Base-by-base conservation (phyloP, 2,329 filamentous ascomycete species). In the Cytospora piceicola region DNA sequence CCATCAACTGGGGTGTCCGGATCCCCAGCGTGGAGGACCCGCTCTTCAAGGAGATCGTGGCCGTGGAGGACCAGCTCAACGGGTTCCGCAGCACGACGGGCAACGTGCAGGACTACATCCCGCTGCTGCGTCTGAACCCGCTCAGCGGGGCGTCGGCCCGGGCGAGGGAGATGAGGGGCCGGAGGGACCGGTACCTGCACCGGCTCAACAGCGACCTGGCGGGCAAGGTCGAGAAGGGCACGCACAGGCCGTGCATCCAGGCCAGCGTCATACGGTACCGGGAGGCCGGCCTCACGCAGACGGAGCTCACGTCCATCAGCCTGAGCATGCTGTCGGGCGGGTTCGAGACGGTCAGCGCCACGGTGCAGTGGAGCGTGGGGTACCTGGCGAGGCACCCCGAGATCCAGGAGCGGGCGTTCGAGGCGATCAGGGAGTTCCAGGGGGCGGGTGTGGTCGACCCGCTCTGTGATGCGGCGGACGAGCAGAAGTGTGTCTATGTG, bases 401-500 rank as follows among this genome's bases (percentile, higher is more conserved):
- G 3, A 85, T 89, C 68, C 87, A 89, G 73, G 71, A 79, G 32
- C 81, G 80, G 39, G 86, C 86, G 0, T 83, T 86, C 67, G 74
- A 80, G 0, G 86, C 87, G 64, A 89, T 89, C 73, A 80, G 80
- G 74, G 79, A 80, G n/a, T 67, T 65, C 12, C 66, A 65, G 39
- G 60, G 64, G 0, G 5, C 32, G 0, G 2, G 65, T 80, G 82
- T 0, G 87, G 88, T 71, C 83, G 54, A 67, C n/a, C 56, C 85
- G 3, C 73, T 86, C 66, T 81, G 82, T 69, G 83, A 88, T 69
- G 84, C 85, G 36, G 88, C 85, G 85, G 81, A 85, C 68, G 86
- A 88, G 72, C 86, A 89, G 69, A 89, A 88, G 69, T 80, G 89
- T 2, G 82, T 85, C 5, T 90, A 90, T 75, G 78, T 90, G 65